Evolutionary conservation across 495 filamentous ascomycete genomes (phyloP).

Genomic region (Parathielavia appendiculata): DNA sequence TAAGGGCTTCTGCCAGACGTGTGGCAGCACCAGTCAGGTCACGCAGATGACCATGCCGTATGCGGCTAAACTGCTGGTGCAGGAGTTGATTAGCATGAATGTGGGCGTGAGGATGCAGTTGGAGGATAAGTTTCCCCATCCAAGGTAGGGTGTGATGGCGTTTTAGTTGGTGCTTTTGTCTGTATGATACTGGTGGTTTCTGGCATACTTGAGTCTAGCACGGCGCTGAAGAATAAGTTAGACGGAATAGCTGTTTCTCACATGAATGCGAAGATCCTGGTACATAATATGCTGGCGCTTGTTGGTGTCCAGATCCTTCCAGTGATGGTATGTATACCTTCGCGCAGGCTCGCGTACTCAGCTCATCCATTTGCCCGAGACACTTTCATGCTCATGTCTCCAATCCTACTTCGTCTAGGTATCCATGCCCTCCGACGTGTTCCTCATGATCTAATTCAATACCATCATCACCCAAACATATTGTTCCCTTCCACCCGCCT

Average conservation of each 20-base stretch:
- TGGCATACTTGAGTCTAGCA: slow-evolving; percentile 7
- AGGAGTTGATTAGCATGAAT: slow-evolving; percentile 98
- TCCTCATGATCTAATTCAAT: not conserved
- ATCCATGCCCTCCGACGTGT: not conserved
- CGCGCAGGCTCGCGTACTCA: no score
- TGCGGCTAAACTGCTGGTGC: slow-evolving; percentile 92
- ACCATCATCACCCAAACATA: not conserved
- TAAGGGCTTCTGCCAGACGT: slow-evolving; percentile 85
- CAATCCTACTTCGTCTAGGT: not conserved
- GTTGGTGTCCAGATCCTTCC: not conserved
- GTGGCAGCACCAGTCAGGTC: slow-evolving; percentile 72
- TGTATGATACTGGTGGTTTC: not conserved
- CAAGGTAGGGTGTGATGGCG: slow-evolving; percentile 24
- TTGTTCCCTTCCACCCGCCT: not conserved
- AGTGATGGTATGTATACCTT: not conserved
- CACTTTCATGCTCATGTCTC: no score
- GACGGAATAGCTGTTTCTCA: not conserved
- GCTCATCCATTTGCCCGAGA: no score
- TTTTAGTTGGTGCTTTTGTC: not conserved
- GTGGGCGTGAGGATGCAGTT: slow-evolving; percentile 79
- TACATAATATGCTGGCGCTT: not conserved
- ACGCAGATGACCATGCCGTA: slow-evolving; percentile 96
- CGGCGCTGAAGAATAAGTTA: slow-evolving; percentile 3
- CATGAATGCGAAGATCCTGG: no score
- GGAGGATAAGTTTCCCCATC: slow-evolving; percentile 82